Conservation (phyloP, 306 rosid genomes). For the Trifolium dubium region DNA sequence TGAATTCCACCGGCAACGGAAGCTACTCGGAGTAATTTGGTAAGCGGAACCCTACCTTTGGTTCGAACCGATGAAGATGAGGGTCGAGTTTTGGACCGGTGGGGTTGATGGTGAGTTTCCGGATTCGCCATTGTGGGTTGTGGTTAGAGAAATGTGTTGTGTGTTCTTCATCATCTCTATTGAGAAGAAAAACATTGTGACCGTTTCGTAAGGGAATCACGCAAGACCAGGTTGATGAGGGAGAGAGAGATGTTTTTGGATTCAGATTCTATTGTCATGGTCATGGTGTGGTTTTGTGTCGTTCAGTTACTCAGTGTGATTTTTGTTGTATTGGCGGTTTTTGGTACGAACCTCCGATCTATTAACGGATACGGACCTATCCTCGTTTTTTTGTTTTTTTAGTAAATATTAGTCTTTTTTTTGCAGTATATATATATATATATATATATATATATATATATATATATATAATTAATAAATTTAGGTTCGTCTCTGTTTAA, state of each 20-base stretch:
- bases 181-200: slow-evolving; percentile 6
- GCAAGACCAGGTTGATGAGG: slow-evolving; percentile 43
- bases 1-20: slow-evolving; percentile 92
- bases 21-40: slow-evolving; percentile 65
- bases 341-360: too few species aligned
- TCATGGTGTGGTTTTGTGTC: neutral
- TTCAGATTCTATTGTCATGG: slow-evolving; percentile 6
- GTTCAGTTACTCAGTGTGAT: too few species aligned
- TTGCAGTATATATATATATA: too few species aligned
- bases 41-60: slow-evolving; percentile 53
- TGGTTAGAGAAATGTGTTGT: neutral
- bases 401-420: too few species aligned
- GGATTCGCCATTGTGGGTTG: slow-evolving; percentile 52
- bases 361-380: too few species aligned
- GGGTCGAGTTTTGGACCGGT: slow-evolving; percentile 48
- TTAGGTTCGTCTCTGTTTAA: too few species aligned
- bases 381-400: too few species aligned
- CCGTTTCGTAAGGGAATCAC: slow-evolving; percentile 41
- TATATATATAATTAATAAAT: too few species aligned
- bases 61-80: slow-evolving; percentile 36
- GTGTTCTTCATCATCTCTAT: neutral
- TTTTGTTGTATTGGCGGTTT: too few species aligned
- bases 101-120: slow-evolving; percentile 49
- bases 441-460: too few species aligned
- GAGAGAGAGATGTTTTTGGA: slow-evolving; percentile 10